Base-by-base conservation (phyloP, 306 rosid genomes). In the Quercus cerris region DNA sequence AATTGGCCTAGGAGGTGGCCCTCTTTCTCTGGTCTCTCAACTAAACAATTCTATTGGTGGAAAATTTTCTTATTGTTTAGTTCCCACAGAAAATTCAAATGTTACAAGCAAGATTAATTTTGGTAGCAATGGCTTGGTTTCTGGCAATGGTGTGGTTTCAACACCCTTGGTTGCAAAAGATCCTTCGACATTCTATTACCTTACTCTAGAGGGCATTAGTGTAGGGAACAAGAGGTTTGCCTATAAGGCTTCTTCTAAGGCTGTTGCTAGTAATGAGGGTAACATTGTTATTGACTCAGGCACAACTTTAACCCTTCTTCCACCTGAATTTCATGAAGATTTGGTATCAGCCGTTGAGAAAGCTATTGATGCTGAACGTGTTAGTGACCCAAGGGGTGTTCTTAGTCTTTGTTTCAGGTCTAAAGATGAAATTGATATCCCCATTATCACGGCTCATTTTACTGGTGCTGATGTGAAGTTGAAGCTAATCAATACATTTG, bases 251-350 rank as follows among this genome's bases (percentile, higher is more conserved):
- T 56, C 66, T 4, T 19, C 71, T 3, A 76, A 71, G 14, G 17
- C 23, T 8, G 13, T 5, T 19, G 55, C 70, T 19, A 61, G 17
- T n/a, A 46, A 5, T 8, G 80, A 59, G 61, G 96, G 91, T 0
- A 89, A 89, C 49, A 67, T 91, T 13, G 13, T 93, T 0, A 84
- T 93, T 25, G 90, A 93, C 59, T 81, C 88, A 0, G 94, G 97
- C 12, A 89, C 97, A 25, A 80, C 91, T 0, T 11, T 80, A 1
- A 91, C 87, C 0, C 19, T 62, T 56, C 76, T 90, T 0, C 92
- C 95, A 0, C 15, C 7, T 0, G 75, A 75, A 0, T 56, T 87
- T 28, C 57, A 76, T 33, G 44, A 62, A 11, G 75, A 78, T 3
- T 22, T 93, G 67, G 87, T 35, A 4, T n/a, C 51, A 14, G 84